A percentile compares a stretch with the other conserved stretches of the same genome.
These are phyloP conservation scores for Suhomyces pyralidae DNA, from an alignment of 805 yeast species.

Conservation along the genomic window DNA sequence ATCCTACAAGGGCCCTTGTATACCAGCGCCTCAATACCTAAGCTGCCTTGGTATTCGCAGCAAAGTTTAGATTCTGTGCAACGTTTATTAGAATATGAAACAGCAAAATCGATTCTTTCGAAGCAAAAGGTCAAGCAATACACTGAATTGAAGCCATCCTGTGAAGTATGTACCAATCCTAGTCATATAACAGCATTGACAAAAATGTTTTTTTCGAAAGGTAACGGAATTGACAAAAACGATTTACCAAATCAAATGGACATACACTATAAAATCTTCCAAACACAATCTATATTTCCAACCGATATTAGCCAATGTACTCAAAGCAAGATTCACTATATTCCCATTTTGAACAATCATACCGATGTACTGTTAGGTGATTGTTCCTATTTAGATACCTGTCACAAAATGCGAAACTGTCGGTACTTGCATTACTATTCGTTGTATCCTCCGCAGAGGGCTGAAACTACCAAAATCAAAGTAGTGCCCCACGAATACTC, in stretches of 20 bases:
- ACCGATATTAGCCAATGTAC: conserved; percentile 22
- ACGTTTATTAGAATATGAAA: conserved; percentile 18
- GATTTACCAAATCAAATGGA: not conserved
- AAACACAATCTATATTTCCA: conserved; percentile 11
- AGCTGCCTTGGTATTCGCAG: conserved; percentile 1
- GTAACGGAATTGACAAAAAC: not conserved
- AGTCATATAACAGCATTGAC: conserved; percentile 31
- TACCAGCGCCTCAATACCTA: not conserved
- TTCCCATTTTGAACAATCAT: conserved; percentile 36
- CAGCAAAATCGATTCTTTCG: conserved; percentile 40
- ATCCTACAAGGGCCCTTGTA: conserved; percentile 12
- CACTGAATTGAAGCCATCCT: conserved; percentile 42
- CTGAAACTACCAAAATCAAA: not conserved
- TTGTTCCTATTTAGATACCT: conserved; percentile 90
- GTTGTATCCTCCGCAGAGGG: conserved; percentile 33
- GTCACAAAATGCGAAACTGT: conserved; percentile 80
- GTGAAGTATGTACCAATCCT: conserved; percentile 47
- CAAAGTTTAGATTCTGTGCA: conserved; percentile 3
- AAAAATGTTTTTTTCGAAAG: conserved; percentile 20
- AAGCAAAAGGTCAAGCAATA: conserved; percentile 37
- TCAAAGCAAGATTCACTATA: conserved; percentile 23
- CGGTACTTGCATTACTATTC: conserved; percentile 76
- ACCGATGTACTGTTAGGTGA: conserved; percentile 80
- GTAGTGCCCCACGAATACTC: conserved; percentile 39
- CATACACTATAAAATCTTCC: conserved; percentile 4